Evolutionary conservation across 2,329 filamentous ascomycete species (phyloP).

Genomic region (Alternaria viburni): DNA sequence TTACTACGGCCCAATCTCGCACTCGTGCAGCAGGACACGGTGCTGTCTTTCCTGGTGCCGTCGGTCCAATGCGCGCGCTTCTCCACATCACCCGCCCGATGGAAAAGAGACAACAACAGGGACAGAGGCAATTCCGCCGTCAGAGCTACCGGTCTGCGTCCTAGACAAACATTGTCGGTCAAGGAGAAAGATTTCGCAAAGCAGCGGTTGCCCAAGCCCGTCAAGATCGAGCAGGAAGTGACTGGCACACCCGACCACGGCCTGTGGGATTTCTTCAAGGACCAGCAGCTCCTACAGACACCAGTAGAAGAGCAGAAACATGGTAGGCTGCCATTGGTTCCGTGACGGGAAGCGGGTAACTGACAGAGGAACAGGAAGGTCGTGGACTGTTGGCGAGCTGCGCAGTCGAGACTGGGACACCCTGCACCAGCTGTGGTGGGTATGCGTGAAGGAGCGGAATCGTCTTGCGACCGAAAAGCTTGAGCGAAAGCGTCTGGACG

Average conservation of each 20-base stretch:
- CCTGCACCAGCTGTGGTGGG: slow-evolving; percentile 91
- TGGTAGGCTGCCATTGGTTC: slow-evolving; percentile 55
- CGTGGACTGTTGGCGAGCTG: slow-evolving; percentile 86
- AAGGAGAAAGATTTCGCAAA: slow-evolving; percentile 62
- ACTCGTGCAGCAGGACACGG: slow-evolving; percentile 22
- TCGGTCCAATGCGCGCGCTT: slow-evolving; percentile 49
- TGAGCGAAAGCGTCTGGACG: slow-evolving; percentile 71
- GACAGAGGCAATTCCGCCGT: slow-evolving; percentile 82
- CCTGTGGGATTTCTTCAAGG: slow-evolving; percentile 88
- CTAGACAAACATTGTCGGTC: slow-evolving; percentile 75
- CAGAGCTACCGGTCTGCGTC: slow-evolving; percentile 70
- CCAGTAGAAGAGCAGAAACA: slow-evolving; percentile 74
- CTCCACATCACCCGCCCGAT: slow-evolving; percentile 58
- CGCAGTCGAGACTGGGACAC: slow-evolving; percentile 92
- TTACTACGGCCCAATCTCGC: slow-evolving; percentile 31
- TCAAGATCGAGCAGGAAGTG: slow-evolving; percentile 65
- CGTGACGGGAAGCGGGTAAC: slow-evolving; percentile 4
- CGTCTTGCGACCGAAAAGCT: slow-evolving; percentile 77
- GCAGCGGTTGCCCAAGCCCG: slow-evolving; percentile 70
- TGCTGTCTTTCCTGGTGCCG: slow-evolving; percentile 37
- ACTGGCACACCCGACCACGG: slow-evolving; percentile 77
- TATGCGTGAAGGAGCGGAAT: slow-evolving; percentile 90
- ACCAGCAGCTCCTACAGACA: slow-evolving; percentile 70
- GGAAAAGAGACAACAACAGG: slow-evolving; percentile 76
- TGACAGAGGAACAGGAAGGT: slow-evolving; percentile 61